Base-by-base conservation (phyloP, 2,329 filamentous ascomycete species). In the Cadophora gregata region DNA sequence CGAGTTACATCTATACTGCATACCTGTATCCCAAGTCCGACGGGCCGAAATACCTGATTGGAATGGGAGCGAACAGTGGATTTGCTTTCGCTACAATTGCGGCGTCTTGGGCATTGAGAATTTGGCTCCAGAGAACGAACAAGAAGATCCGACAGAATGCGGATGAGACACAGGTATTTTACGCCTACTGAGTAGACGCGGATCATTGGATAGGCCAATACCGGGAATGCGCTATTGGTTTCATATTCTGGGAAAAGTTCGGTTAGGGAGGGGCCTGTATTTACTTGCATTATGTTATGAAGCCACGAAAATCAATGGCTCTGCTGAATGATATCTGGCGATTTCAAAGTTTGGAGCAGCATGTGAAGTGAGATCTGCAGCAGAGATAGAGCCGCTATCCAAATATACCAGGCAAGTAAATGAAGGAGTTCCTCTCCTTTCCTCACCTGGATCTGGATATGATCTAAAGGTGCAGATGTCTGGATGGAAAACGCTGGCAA, bases 51-150 rank as follows among this genome's bases (percentile, higher is more conserved):
- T 79, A 78, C 59, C 53, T 76, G 42, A 75, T 72, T 9, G 77
- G 75, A 0, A 78, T 78, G 71, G 62, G 53, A 3, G 53, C 73
- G 6, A 77, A 75, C 65, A 73, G 75, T 62, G 74, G 68, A 6
- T 77, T 78, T 67, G 79, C 77, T 8, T 66, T 77, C 31, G 77
- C 77, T 4, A 77, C 74, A 25, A 76, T 76, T 50, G 59, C 66
- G 4, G 67, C 67, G 38, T 78, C 77, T n/a, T 80, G 78, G 79
- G 62, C 73, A 7, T 75, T 79, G 69, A 76, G 73, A 67, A 42
- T 75, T 19, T 75, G 76, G 69, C 68, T 80, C 65, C 75, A 74
- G 62, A 72, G 72, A 58, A 71, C 71, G 55, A 79, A 80, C 65
- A 73, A 69, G 64, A 77, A 75, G 68, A 66, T 75, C 50, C 70